Evolutionary conservation across 2,329 filamentous ascomycete species (phyloP), one percentile per base, ranked within the genome.

Genomic region (Trichoderma endophyticum): DNA sequence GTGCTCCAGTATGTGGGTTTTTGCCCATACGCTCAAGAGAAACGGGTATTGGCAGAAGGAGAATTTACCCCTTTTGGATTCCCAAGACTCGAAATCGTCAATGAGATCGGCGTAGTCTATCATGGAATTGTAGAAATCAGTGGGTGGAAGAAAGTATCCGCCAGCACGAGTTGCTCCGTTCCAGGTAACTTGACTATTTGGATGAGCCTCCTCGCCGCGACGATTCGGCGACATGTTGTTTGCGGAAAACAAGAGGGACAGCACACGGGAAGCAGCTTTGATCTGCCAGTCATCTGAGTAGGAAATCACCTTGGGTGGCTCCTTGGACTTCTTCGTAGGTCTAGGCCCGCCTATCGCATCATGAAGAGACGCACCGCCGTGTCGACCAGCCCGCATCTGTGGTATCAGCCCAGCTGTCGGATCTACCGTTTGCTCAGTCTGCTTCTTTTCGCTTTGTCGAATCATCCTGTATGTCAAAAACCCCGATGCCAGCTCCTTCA

Each of bases 21-120:
- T 98, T 32, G 94, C 92, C 85, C 93, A 95, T 75, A 98, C 94
- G 73, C 94, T 97, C 54, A 98, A 85, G 75, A 97, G 91, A 77
- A 97, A 97, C 0, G 95, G 94, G 77, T 97, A 97, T 79, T 97
- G 93, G 79, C 94, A 97, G 78, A 98, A 97, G 0, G 93, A 89
- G 78, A 97, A 97, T 75, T 90, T 93, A 24, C 87, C 86, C 66
- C 87, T 87, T 74, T 88, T 91, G 5, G 89, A 87, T 79, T 97
- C 94, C 95, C 95, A 98, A 11, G 89, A 87, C 77, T 97, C 93
- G 77, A 97, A 97, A 79, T 98, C 95, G 0, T 88, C 89, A 61
- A 96, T 88, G 7, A 97, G 85, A 78, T 97, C 93, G n/a, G 91
- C 89, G 76, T 93, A 94, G 79, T 98, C 95, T 11, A 97, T 87